Percentiles rank a stretch among this genome's conserved stretches.
Evolutionary conservation across 2,329 filamentous ascomycete species (phyloP).

Genomic region (Colletotrichum plurivorum): DNA sequence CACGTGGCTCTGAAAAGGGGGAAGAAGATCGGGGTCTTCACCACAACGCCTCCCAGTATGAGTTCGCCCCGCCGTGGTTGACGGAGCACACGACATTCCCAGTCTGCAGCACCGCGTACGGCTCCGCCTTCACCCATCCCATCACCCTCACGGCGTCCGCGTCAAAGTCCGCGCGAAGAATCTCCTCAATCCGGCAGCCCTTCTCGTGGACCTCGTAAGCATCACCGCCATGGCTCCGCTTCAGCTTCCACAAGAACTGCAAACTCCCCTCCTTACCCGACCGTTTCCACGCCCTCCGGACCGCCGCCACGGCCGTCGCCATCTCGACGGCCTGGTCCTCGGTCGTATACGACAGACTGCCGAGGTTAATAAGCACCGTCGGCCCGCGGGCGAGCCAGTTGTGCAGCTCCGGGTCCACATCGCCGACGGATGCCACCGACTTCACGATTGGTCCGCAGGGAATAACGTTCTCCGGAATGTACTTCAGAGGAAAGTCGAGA

Average conservation of each 20-base stretch:
- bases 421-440: slow-evolving; percentile 47
- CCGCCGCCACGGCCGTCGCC: slow-evolving; percentile 50
- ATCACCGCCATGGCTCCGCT: not conserved
- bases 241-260: slow-evolving; percentile 54
- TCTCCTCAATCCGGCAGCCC: not conserved
- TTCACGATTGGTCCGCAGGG: slow-evolving; percentile 63
- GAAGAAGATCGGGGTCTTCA: slow-evolving; percentile 30
- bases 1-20: not conserved
- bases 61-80: slow-evolving; percentile 64
- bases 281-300: slow-evolving; percentile 45
- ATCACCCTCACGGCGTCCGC: slow-evolving; percentile 51
- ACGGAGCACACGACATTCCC: slow-evolving; percentile 56
- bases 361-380: slow-evolving; percentile 65
- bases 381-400: slow-evolving; percentile 58
- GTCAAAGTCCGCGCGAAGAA: slow-evolving; percentile 32
- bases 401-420: slow-evolving; percentile 56
- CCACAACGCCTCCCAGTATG: slow-evolving; percentile 54
- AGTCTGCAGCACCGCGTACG: slow-evolving; percentile 51
- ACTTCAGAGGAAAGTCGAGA: slow-evolving; percentile 56
- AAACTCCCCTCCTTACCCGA: slow-evolving; percentile 11
- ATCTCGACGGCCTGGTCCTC: slow-evolving; percentile 55
- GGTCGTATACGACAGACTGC: slow-evolving; percentile 53
- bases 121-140: slow-evolving; percentile 57
- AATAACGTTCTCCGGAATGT: slow-evolving; percentile 55
- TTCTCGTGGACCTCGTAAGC: not conserved